These are phyloP conservation scores for Globisporangium nunn DNA, from an alignment of 352 stramenopile species.

Conservation along the genomic window DNA sequence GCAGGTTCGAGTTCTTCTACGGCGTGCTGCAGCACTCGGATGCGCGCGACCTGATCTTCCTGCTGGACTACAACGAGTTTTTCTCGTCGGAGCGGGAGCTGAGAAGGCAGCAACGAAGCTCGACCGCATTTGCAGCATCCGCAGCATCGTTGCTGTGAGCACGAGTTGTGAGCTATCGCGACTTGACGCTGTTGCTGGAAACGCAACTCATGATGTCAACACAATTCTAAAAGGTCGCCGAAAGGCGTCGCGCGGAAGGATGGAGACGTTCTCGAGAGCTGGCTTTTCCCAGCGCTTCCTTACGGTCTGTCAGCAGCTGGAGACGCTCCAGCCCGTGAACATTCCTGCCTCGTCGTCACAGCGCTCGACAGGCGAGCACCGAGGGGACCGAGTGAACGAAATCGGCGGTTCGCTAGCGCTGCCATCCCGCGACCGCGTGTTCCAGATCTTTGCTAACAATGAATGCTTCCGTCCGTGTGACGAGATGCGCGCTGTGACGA, in stretches of 20 bases:
- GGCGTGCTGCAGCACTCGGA: slow-evolving; percentile 54
- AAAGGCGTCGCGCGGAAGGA: not conserved
- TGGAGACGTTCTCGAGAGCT: slow-evolving; percentile 8
- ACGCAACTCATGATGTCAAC: too few relatives aligned
- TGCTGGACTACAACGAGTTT: slow-evolving; percentile 70
- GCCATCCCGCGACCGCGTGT: slow-evolving; percentile 6
- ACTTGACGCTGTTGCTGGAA: too few relatives aligned
- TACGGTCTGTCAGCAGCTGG: slow-evolving; percentile 23
- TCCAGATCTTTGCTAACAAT: slow-evolving; percentile 9
- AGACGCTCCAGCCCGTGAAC: slow-evolving; percentile 17
- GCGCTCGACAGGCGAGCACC: not conserved
- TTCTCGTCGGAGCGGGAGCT: slow-evolving; percentile 39
- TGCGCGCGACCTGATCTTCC: slow-evolving; percentile 59
- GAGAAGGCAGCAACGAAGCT: slow-evolving; percentile 17
- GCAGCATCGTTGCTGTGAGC: not conserved
- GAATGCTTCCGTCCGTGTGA: slow-evolving; percentile 12
- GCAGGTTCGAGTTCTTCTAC: slow-evolving; percentile 55
- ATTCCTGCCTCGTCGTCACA: slow-evolving; percentile 1
- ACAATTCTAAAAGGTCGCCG: not conserved
- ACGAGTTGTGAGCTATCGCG: too few relatives aligned
- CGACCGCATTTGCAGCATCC: not conserved
- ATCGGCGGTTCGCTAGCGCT: slow-evolving; percentile 2
- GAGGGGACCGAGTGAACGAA: not conserved
- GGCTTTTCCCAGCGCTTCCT: slow-evolving; percentile 18
- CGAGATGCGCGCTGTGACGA: slow-evolving; percentile 1